Evolutionary conservation across 1,139 yeast species (phyloP).

Genomic region (Kluyveromyces sp.): DNA sequence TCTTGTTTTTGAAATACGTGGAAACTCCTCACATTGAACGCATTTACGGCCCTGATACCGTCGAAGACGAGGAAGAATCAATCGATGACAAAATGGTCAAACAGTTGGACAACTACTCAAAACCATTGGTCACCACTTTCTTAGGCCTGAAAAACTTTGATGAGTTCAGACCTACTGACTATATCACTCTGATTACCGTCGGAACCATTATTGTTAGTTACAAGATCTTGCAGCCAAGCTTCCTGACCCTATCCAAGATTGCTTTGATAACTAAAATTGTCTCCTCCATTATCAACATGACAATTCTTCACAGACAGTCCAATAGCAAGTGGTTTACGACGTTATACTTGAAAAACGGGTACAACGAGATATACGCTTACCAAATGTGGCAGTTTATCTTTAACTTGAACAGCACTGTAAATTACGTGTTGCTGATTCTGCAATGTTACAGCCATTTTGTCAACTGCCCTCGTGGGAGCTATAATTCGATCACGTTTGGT

Average conservation of each 20-base stretch:
- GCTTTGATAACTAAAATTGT: slow-evolving; percentile 47
- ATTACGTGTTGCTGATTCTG: slow-evolving; percentile 35
- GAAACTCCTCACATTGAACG: slow-evolving; percentile 88
- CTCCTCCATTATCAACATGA: slow-evolving; percentile 49
- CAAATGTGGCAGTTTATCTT: slow-evolving; percentile 73
- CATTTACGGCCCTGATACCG: slow-evolving; percentile 44
- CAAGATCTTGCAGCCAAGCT: slow-evolving; percentile 36
- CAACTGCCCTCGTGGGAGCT: slow-evolving; percentile 19
- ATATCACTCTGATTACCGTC: slow-evolving; percentile 46
- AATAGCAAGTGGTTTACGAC: slow-evolving; percentile 58
- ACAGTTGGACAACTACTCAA: slow-evolving; percentile 37
- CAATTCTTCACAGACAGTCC: slow-evolving; percentile 55
- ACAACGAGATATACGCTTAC: slow-evolving; percentile 61
- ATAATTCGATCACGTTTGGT: slow-evolving; percentile 49
- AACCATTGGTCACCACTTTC: slow-evolving; percentile 50
- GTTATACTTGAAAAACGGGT: slow-evolving; percentile 59
- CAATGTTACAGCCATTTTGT: slow-evolving; percentile 28
- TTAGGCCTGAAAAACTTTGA: slow-evolving; percentile 49
- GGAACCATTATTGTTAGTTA: slow-evolving; percentile 42
- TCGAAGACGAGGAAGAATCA: slow-evolving; percentile 14
- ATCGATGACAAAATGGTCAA: slow-evolving; percentile 33
- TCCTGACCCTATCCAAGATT: slow-evolving; percentile 37
- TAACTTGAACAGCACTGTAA: slow-evolving; percentile 42
- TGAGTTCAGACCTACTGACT: slow-evolving; percentile 58
- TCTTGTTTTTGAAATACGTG: slow-evolving; percentile 66